Evolutionary conservation across 2,329 filamentous ascomycete species (phyloP).

Genomic region (Rhynchosporium agropyri): DNA sequence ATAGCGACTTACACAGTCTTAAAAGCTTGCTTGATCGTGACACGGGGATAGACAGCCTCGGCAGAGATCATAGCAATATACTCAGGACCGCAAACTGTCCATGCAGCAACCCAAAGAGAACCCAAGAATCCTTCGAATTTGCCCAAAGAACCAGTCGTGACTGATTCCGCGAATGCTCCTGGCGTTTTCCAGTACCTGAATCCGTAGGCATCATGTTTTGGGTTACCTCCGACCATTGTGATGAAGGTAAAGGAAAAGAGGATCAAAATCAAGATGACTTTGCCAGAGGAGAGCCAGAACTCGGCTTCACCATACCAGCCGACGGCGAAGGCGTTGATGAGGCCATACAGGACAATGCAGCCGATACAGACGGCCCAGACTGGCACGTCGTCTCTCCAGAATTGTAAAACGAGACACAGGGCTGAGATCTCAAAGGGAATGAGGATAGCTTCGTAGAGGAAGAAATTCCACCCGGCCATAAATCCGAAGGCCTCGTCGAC

Average conservation of each 20-base stretch:
- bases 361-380: slow-evolving; percentile 17
- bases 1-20: slow-evolving; percentile 57
- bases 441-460: slow-evolving; percentile 19
- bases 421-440: slow-evolving; percentile 38
- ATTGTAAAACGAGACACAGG: slow-evolving; percentile 13
- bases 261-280: slow-evolving; percentile 56
- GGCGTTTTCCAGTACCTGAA: slow-evolving; percentile 52
- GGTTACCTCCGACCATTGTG: slow-evolving; percentile 65
- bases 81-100: slow-evolving; percentile 57
- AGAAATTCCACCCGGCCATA: slow-evolving; percentile 20
- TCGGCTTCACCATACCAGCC: slow-evolving; percentile 77
- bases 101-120: slow-evolving; percentile 3
- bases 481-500: slow-evolving; percentile 20
- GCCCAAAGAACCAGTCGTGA: slow-evolving; percentile 7
- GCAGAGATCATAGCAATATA: slow-evolving; percentile 71
- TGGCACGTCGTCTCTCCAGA: slow-evolving; percentile 16
- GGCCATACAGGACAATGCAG: slow-evolving; percentile 12
- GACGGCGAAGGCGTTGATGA: slow-evolving; percentile 48
- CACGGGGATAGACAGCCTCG: slow-evolving; percentile 65
- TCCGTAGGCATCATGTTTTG: slow-evolving; percentile 56
- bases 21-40: slow-evolving; percentile 67
- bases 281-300: slow-evolving; percentile 70
- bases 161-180: slow-evolving; percentile 48
- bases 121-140: slow-evolving; percentile 12
- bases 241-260: slow-evolving; percentile 62